A percentile compares a stretch with the other conserved stretches of the same genome.
Evolutionary conservation across 495 filamentous ascomycete species (phyloP).

Genomic region (Cladorrhinum samala): DNA sequence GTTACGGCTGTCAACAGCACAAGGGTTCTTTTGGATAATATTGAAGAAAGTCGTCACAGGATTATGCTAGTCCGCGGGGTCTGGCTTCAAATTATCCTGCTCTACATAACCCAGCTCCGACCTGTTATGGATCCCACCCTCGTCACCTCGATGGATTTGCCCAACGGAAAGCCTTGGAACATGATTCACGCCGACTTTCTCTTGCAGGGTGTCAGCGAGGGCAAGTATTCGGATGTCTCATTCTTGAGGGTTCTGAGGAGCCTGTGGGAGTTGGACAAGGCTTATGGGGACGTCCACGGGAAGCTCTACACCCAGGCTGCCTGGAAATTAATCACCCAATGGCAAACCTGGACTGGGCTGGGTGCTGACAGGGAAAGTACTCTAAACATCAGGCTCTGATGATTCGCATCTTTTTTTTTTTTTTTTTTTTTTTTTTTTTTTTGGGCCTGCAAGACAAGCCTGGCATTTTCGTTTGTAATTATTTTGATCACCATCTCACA

Average conservation of each 20-base stretch:
- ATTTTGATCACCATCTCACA: too few relatives aligned
- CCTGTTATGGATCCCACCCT: slow-evolving; percentile 21
- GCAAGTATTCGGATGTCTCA: slow-evolving; percentile 9
- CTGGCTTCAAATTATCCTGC: slow-evolving; percentile 24
- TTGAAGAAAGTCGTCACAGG: slow-evolving; percentile 12
- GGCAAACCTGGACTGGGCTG: slow-evolving; percentile 24
- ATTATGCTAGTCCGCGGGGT: slow-evolving; percentile 20
- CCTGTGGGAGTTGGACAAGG: slow-evolving; percentile 19
- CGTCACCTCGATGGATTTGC: slow-evolving; percentile 5
- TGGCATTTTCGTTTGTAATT: too few relatives aligned
- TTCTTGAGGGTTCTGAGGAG: slow-evolving; percentile 23
- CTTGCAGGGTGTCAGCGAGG: not conserved
- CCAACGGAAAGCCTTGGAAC: slow-evolving; percentile 11
- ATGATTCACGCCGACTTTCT: slow-evolving; percentile 8
- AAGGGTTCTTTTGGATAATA: slow-evolving; percentile 15
- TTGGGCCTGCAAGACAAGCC: too few relatives aligned
- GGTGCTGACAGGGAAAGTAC: slow-evolving; percentile 17
- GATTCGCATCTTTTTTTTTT: too few relatives aligned
- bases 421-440: too few relatives aligned
- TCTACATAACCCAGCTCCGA: slow-evolving; percentile 28
- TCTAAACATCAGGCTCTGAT: slow-evolving; percentile 28
- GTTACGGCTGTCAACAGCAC: slow-evolving; percentile 20
- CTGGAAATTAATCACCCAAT: slow-evolving; percentile 23
- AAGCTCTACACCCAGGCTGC: slow-evolving; percentile 20
- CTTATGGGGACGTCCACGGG: slow-evolving; percentile 3